Base-by-base conservation (phyloP, 192 early-diverging fungal genomes). In the Coemansia sp. region DNA sequence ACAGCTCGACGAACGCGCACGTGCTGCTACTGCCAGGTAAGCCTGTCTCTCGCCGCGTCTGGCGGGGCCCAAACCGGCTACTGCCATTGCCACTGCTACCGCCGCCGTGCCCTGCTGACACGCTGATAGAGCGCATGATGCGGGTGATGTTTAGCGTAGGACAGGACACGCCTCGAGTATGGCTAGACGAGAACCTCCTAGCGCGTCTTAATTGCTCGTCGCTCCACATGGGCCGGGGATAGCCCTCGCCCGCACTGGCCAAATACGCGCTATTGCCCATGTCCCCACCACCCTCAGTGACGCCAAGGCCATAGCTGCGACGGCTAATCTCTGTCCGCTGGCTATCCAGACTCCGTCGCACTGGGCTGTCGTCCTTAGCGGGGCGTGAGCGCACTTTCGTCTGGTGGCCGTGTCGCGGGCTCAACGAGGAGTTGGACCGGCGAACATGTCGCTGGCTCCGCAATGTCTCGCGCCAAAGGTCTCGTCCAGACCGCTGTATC, bases 71-170 rank as follows among this genome's bases (percentile, higher is more conserved):
- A 33, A 49, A 47, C 29, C 44, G 40, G 64, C 64, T 65, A 55
- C 44, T 63, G 46, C 68, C 58, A 60, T 22, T 40, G 52, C 68
- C 58, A 60, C 34, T 40, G 61, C 63, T 64, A 70, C 70, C 69
- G 67, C 70, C 69, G 66, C 41, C 66, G 64, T 52, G 40, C 20
- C 62, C 70, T 29, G 62, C 64, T 16, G 79, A 80, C 29, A 75
- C 73, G 44, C 80, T 81, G 66, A 83, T 83, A 20, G 80, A 78
- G 52, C 76, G 80, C 76, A 83, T 78, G 57, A 83, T 78, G 12
- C 76, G 80, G 8, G 75, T 78, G 53, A 83, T 83, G 61, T 78
- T 69, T 22, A 83, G 75, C 20, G 75, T 72, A 12, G 80, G 80
- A 24, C 80, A 83, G 22, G 80, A 83, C 9, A 60, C 53, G 41